A percentile compares a stretch with the other conserved stretches of the same genome.
phyloP scores from a whole-genome alignment of 352 stramenopile species.

The Globisporangium nodosum region DNA sequence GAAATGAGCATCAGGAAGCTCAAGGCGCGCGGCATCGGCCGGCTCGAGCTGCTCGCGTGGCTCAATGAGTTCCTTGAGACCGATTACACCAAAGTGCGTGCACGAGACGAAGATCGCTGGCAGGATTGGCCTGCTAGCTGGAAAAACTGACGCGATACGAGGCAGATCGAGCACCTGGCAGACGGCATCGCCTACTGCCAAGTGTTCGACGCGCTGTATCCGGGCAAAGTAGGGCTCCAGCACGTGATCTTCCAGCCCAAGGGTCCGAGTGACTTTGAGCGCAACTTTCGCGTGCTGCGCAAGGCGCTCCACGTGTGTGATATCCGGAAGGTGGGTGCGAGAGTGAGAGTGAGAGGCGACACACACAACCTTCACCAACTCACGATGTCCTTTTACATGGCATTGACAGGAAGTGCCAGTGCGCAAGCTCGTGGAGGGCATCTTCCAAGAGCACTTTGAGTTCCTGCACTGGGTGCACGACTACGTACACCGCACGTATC shows the following conservation, averaged over 20 bases:
- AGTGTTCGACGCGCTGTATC: conserved; percentile 63
- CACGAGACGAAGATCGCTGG: neutral
- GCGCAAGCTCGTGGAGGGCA: conserved; percentile 53
- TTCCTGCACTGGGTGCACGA: conserved; percentile 81
- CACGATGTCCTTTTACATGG: neutral
- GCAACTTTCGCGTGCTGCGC: conserved; percentile 55
- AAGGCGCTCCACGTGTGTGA: conserved; percentile 54
- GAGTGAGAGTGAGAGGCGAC: neutral
- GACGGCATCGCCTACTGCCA: conserved; percentile 81
- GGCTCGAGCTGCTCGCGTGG: conserved; percentile 73
- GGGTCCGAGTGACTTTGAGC: conserved; percentile 47
- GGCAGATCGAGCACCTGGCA: conserved; percentile 61
- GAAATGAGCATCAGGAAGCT: conserved; percentile 74
- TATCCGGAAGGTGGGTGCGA: conserved; percentile 44
- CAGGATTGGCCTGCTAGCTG: neutral
- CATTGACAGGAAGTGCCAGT: conserved; percentile 49
- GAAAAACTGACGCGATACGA: neutral
- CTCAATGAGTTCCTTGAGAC: conserved; percentile 79
- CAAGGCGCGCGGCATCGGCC: conserved; percentile 68
- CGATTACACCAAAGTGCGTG: conserved; percentile 67
- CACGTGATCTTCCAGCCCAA: conserved; percentile 58
- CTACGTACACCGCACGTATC: conserved; percentile 69
- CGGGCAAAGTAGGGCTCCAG: conserved; percentile 53
- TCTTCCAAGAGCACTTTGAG: conserved; percentile 82
- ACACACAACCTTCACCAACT: neutral